Percentiles rank a stretch among this genome's conserved stretches.
These are phyloP conservation scores for Fusarium kyushuense DNA, from an alignment of 2,329 filamentous ascomycete genomes.

Conservation along the genomic window DNA sequence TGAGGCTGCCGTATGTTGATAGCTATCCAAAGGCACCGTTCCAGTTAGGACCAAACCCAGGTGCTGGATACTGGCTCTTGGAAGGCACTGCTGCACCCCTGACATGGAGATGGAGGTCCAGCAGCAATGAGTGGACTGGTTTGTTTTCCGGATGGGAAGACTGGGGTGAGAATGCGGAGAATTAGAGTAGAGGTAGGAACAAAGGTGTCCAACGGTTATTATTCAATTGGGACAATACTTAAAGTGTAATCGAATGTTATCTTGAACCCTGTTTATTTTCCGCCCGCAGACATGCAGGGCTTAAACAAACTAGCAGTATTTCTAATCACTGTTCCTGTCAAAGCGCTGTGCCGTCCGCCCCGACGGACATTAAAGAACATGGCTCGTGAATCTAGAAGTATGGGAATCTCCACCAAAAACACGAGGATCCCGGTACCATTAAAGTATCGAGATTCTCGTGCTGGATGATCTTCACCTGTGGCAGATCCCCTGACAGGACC, in stretches of 20 bases:
- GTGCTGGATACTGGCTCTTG: not conserved
- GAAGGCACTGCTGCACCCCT: not conserved
- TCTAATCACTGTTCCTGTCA: not conserved
- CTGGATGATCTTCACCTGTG: not conserved
- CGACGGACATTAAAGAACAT: not conserved
- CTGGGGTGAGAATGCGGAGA: not conserved
- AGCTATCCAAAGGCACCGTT: not conserved
- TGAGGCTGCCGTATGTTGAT: not conserved
- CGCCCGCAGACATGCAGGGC: no score
- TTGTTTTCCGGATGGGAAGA: not conserved
- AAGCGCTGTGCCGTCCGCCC: not conserved
- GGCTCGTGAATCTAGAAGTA: not conserved
- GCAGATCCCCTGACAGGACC: not conserved
- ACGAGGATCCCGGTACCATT: not conserved
- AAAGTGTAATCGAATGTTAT: not conserved
- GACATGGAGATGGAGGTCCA: not conserved
- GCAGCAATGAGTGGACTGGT: not conserved
- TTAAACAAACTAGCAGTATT: not conserved
- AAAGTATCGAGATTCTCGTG: not conserved
- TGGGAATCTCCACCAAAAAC: not conserved
- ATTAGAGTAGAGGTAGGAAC: not conserved
- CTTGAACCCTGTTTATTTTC: no score
- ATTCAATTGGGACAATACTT: not conserved
- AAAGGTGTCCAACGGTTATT: not conserved
- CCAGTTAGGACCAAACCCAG: not conserved